phyloP scores from a whole-genome alignment of 1,284 basidiomycete species.

The Trichosporon sp. region DNA sequence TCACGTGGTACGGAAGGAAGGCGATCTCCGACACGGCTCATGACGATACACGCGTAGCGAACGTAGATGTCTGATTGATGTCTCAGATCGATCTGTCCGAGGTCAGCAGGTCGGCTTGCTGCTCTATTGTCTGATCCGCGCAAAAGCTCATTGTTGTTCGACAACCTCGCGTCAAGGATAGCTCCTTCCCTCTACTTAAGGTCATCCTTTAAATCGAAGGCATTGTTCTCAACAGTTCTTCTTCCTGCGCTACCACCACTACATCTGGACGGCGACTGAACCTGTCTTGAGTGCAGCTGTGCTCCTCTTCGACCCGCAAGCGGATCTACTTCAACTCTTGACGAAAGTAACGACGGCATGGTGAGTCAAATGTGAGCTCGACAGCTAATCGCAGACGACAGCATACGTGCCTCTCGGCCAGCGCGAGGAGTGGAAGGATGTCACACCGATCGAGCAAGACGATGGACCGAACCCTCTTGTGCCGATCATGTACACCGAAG shows the following conservation, averaged over 20 bases:
- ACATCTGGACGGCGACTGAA: neutral
- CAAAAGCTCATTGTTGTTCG: neutral
- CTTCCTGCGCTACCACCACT: neutral
- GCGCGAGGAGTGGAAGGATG: conserved; percentile 69
- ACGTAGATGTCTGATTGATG: neutral
- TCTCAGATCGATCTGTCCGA: neutral
- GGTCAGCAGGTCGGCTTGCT: neutral
- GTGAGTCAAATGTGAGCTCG: neutral
- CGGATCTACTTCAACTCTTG: neutral
- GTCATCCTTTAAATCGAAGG: neutral
- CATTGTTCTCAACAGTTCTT: neutral
- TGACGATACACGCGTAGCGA: neutral
- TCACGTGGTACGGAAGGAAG: neutral
- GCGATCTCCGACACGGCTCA: neutral
- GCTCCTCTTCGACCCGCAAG: too few species aligned
- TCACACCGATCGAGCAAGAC: conserved; percentile 72
- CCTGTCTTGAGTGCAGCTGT: too few species aligned
- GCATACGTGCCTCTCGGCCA: conserved; percentile 56
- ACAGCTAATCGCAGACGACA: neutral
- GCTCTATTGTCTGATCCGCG: neutral
- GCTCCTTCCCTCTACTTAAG: neutral
- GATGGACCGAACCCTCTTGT: conserved; percentile 69
- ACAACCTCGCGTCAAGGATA: neutral
- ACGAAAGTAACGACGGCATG: neutral
- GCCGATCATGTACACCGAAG: conserved; percentile 76